Conservation (phyloP, 2,329 filamentous ascomycete species). For the Fusarium redolens region DNA sequence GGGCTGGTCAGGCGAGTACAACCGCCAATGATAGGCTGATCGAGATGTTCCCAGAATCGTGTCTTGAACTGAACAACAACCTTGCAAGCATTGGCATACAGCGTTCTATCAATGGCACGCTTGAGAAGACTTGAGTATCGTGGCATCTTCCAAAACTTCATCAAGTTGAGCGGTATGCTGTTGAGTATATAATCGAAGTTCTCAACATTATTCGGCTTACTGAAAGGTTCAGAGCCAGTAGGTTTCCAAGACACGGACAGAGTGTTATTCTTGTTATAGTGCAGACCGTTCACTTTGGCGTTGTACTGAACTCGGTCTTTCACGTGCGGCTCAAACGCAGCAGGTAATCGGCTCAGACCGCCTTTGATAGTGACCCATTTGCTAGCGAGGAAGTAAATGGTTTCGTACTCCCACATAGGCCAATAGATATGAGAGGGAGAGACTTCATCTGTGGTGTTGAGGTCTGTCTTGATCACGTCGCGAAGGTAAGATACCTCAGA, state of each 20-base stretch:
- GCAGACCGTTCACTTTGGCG: constrained; percentile 6
- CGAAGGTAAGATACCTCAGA: constrained; percentile 49
- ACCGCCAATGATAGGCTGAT: constrained; percentile 71
- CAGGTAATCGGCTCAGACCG: background rate
- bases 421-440: constrained; percentile 9
- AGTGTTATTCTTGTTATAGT: constrained; percentile 2
- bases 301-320: background rate
- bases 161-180: constrained; percentile 51
- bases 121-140: constrained; percentile 47
- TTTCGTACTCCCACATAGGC: constrained; percentile 46
- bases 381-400: constrained; percentile 25
- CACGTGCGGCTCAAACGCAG: background rate
- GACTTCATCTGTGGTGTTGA: constrained; percentile 49
- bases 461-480: constrained; percentile 48
- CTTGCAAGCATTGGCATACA: constrained; percentile 51
- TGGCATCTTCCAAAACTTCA: constrained; percentile 52
- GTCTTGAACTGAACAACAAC: constrained; percentile 62
- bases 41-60: constrained; percentile 67
- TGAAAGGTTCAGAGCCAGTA: constrained; percentile 39
- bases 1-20: constrained; percentile 56
- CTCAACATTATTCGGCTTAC: constrained; percentile 36
- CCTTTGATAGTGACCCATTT: constrained; percentile 26
- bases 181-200: constrained; percentile 54
- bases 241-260: constrained; percentile 29
- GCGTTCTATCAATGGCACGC: constrained; percentile 42